Evolutionary conservation across 495 filamentous ascomycete species (phyloP), one percentile per base, ranked within the genome.

Genomic region (Neurospora pannonica): DNA sequence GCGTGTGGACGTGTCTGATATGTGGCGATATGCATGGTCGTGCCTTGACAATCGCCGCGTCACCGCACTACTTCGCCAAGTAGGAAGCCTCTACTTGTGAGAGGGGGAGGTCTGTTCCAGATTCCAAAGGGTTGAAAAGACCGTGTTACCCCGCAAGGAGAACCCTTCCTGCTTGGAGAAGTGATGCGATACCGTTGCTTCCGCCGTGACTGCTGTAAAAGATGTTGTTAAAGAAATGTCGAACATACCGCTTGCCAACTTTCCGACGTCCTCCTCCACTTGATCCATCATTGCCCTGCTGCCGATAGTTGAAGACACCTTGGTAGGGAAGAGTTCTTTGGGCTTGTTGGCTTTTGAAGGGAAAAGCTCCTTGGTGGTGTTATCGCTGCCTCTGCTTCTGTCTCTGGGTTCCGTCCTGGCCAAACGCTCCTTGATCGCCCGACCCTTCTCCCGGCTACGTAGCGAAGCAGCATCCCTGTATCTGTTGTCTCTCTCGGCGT

Each of bases 261-360:
- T 82, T 72, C 86, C 84, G 9, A 83, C 83, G 72, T 87, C 83
- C 39, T 84, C 77, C 37, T 82, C 69, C n/a, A 83, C 79, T 72
- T 79, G 78, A 60, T 84, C 82, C 79, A 84, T 78, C 79, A 81
- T 73, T 75, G 85, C 75, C 79, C 80, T 77, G 76, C 81, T 71
- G 54, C 72, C 75, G 21, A 60, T 40, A 7, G 21, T 70, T 15
- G 76, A 76, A 71, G 72, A 74, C 9, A 84, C 80, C 75, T 90
- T 91, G 70, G 83, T 85, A 0, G 92, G 92, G 79, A 96, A 93
- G 3, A 94, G 86, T 75, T 96, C 93, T 74, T 91, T 92, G n/a
- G 75, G 54, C 4, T 71, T 74, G 72, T 78, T 81, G 34, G 84
- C 82, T 74, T 88, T 90, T 71, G 84, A 84, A 0, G 92, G 91